A percentile compares a stretch with the other conserved stretches of the same genome.
These are phyloP conservation scores for Spizellomyces sp. DNA, from an alignment of 192 early-diverging fungal genomes.

Conservation along the genomic window DNA sequence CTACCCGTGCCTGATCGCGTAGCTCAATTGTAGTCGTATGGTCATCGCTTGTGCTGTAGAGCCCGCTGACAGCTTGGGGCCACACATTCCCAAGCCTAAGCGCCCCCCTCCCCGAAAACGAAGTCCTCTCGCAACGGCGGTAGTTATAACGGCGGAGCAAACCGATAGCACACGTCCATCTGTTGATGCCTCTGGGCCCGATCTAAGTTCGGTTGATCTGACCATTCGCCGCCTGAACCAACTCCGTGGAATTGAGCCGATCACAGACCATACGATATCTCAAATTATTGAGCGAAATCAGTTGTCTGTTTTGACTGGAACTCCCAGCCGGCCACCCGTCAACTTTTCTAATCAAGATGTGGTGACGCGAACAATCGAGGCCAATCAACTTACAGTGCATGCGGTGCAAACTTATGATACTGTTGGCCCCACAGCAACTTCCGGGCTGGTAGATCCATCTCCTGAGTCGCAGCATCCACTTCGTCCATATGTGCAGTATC, in stretches of 20 bases:
- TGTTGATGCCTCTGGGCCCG: conserved; percentile 1
- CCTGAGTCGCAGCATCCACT: neutral
- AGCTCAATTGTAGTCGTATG: too few relatives aligned
- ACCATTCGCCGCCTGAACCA: conserved; percentile 45
- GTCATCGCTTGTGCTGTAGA: too few relatives aligned
- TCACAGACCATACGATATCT: conserved; percentile 73
- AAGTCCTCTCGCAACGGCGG: conserved; percentile 40
- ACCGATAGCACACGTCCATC: too few relatives aligned
- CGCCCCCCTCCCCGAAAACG: neutral
- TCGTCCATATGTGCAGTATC: conserved; percentile 38
- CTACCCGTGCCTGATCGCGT: too few relatives aligned
- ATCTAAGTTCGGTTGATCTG: conserved; percentile 31
- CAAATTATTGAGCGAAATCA: conserved; percentile 73
- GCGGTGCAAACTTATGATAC: conserved; percentile 56
- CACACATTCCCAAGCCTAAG: neutral
- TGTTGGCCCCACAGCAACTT: neutral
- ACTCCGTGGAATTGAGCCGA: neutral
- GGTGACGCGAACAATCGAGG: conserved; percentile 64
- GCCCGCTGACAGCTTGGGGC: neutral
- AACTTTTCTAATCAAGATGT: conserved; percentile 62
- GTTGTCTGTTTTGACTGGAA: conserved; percentile 56
- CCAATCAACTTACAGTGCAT: conserved; percentile 75
- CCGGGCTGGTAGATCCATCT: neutral
- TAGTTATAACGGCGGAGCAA: conserved; percentile 31
- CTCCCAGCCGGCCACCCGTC: conserved; percentile 39